Percentiles rank a stretch among this genome's conserved stretches.
These are phyloP conservation scores for Mortierella sp. DNA, from an alignment of 371 early-diverging fungal species.

Conservation along the genomic window DNA sequence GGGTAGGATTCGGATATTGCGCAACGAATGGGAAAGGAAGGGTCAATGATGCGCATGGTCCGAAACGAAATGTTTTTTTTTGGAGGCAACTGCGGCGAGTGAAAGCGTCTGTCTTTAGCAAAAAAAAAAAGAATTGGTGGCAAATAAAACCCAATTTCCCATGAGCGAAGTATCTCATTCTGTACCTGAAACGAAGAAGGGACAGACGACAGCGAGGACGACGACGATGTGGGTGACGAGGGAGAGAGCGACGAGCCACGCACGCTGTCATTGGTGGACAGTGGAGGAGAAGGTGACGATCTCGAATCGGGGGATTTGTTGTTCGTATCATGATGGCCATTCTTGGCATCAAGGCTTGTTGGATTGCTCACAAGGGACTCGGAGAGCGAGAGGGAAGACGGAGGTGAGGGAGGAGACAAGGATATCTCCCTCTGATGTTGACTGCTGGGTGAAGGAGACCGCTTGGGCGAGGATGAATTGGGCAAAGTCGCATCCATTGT, in stretches of 20 bases:
- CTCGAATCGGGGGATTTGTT: background rate
- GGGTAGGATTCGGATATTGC: background rate
- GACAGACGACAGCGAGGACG: background rate
- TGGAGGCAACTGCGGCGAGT: background rate
- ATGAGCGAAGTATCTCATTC: background rate
- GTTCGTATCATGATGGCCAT: no score
- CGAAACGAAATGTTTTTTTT: background rate
- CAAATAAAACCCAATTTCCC: background rate
- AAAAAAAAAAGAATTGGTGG: background rate
- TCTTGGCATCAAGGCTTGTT: background rate
- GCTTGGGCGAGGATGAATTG: constrained; percentile 2
- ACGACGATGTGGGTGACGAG: background rate
- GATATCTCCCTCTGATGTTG: background rate
- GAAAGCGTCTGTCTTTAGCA: background rate
- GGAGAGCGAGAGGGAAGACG: background rate
- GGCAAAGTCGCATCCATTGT: background rate
- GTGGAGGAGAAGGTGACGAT: background rate
- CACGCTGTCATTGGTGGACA: background rate
- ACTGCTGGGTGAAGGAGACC: background rate
- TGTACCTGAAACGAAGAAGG: constrained; percentile 1
- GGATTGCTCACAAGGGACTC: background rate
- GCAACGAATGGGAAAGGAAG: background rate
- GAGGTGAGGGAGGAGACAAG: background rate
- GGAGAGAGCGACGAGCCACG: background rate
- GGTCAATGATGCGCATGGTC: background rate